phyloP scores from a whole-genome alignment of 1,284 basidiomycete genomes.

The Ustilago cynodontis region DNA sequence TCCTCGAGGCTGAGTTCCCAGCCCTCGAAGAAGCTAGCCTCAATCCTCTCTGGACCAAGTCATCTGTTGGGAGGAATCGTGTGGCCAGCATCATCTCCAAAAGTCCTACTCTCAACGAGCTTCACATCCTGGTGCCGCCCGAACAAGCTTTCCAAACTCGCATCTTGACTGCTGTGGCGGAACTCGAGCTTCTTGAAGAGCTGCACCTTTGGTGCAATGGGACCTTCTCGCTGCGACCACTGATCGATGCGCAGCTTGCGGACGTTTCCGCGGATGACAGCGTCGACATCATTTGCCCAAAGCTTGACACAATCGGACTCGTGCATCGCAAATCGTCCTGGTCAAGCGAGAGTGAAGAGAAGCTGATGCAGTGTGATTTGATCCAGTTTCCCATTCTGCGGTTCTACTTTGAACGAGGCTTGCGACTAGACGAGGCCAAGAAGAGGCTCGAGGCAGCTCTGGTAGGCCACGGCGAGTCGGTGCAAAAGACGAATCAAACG shows the following conservation, averaged over 20 bases:
- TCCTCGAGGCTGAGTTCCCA: neutral
- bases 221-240: too few relatives aligned
- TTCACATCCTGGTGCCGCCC: constrained; percentile 2
- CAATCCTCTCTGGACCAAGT: neutral
- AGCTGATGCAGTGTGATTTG: neutral
- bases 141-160: neutral
- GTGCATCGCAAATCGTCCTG: too few relatives aligned
- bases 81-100: neutral
- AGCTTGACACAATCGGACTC: neutral
- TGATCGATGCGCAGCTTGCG: neutral
- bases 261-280: too few relatives aligned
- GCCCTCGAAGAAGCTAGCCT: constrained; percentile 3
- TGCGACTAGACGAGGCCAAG: neutral
- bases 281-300: neutral
- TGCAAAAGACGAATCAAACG: neutral
- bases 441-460: constrained; percentile 6
- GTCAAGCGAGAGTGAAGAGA: too few relatives aligned
- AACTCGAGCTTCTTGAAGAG: constrained; percentile 9
- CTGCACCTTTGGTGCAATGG: too few relatives aligned
- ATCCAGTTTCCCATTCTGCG: neutral
- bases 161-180: neutral
- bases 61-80: neutral
- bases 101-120: constrained; percentile 1
- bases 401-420: constrained; percentile 7
- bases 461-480: neutral